Evolutionary conservation across 169 alveolate genomes (phyloP).

Genomic region (Plasmodium inui): DNA sequence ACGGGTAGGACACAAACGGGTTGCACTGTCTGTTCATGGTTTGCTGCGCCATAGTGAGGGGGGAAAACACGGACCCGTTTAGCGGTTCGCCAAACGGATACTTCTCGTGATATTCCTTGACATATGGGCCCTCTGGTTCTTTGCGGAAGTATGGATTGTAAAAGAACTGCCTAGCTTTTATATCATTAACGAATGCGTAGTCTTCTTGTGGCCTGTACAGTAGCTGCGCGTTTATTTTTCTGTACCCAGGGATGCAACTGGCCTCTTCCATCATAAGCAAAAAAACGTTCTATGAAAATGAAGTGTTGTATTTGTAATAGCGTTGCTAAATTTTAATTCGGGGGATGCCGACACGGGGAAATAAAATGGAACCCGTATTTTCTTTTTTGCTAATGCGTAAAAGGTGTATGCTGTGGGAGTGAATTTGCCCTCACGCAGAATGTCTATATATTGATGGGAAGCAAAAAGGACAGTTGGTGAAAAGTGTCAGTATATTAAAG

Average conservation of each 20-base stretch:
- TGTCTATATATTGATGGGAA: not conserved
- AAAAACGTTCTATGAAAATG: not conserved
- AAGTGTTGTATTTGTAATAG: not conserved
- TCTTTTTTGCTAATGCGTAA: not conserved
- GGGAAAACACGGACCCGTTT: slow-evolving; percentile 6
- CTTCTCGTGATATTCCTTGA: slow-evolving; percentile 32
- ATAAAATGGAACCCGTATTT: not conserved
- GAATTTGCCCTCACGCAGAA: not conserved
- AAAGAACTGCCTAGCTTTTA: slow-evolving; percentile 43
- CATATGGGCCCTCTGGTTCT: slow-evolving; percentile 48
- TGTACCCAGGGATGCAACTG: slow-evolving; percentile 62
- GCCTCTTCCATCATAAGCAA: slow-evolving; percentile 35
- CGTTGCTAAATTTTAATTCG: not conserved
- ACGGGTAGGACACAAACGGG: slow-evolving; percentile 71
- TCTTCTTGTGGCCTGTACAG: slow-evolving; percentile 72
- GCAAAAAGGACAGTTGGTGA: not conserved
- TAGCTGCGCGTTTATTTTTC: slow-evolving; percentile 22
- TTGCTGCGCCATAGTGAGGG: slow-evolving; percentile 8
- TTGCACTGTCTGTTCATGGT: slow-evolving; percentile 57
- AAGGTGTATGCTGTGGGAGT: not conserved
- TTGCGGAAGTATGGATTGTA: slow-evolving; percentile 54
- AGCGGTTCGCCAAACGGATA: not conserved
- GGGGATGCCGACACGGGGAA: not conserved
- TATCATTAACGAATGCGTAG: slow-evolving; percentile 55
- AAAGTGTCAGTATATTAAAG: not conserved